These are phyloP conservation scores for Cronartium ribicola DNA, from an alignment of 1,284 basidiomycete species.

Conservation along the genomic window DNA sequence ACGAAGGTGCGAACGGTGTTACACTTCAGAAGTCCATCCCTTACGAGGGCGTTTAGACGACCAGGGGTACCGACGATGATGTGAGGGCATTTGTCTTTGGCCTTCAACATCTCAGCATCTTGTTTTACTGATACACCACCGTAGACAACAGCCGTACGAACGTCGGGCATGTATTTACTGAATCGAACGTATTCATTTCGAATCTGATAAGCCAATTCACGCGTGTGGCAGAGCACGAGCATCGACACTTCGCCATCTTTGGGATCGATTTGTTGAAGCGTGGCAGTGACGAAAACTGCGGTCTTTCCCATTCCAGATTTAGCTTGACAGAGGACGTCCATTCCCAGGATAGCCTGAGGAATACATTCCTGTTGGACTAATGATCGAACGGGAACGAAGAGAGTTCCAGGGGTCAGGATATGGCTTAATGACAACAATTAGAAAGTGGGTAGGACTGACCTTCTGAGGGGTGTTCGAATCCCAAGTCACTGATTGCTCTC, in stretches of 20 bases:
- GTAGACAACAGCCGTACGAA: constrained; percentile 95
- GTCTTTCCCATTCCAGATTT: constrained; percentile 99
- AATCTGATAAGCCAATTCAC: constrained; percentile 99
- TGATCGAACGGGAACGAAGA: constrained; percentile 10
- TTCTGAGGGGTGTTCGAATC: constrained; percentile 99
- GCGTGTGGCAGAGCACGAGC: constrained; percentile 96
- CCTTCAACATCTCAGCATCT: constrained; percentile 87
- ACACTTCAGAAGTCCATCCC: constrained; percentile 88
- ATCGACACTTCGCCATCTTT: constrained; percentile 97
- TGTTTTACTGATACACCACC: constrained; percentile 92
- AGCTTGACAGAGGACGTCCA: constrained; percentile 99
- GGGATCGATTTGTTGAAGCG: constrained; percentile 96
- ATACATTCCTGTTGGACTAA: constrained; percentile 99
- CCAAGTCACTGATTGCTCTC: constrained; percentile 95
- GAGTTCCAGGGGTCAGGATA: too few species aligned
- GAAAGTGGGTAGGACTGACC: constrained; percentile 58
- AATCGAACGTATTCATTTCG: constrained; percentile 99
- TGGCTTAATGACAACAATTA: neutral
- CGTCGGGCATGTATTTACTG: constrained; percentile 99
- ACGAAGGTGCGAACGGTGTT: constrained; percentile 98
- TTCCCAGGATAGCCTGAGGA: constrained; percentile 97
- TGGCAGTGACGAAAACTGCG: constrained; percentile 96
- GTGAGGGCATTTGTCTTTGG: constrained; percentile 97
- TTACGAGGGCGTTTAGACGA: constrained; percentile 81
- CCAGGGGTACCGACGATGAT: constrained; percentile 98